Conservation (phyloP, 345 rosid genomes). For the Psidium guajava region DNA sequence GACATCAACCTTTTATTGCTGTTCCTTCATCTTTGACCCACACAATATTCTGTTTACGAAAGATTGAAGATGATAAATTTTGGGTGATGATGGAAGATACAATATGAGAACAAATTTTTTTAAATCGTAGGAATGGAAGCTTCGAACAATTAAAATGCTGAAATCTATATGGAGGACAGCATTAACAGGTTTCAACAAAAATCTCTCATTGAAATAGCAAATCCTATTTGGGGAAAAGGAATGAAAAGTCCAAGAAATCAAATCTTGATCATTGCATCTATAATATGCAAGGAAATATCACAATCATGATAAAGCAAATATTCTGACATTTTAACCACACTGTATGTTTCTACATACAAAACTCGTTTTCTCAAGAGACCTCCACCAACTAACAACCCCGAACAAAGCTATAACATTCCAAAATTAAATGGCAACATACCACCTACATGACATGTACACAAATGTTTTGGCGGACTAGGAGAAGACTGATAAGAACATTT, state of each 20-base stretch:
- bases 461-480: background rate
- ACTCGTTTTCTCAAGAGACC: background rate
- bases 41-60: background rate
- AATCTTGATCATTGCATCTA: background rate
- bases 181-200: background rate
- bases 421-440: background rate
- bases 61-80: background rate
- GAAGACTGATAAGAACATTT: background rate
- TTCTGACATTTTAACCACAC: background rate
- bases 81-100: background rate
- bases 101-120: rapidly evolving
- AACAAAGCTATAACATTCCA: background rate
- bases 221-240: background rate
- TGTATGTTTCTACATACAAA: background rate
- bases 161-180: background rate
- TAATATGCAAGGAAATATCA: background rate
- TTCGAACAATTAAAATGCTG: background rate
- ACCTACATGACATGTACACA: background rate
- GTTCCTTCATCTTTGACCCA: background rate
- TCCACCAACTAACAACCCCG: background rate
- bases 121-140: background rate
- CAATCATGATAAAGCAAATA: background rate
- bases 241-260: background rate
- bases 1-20: background rate
- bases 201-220: background rate